Base-by-base conservation (phyloP, 768 basidiomycete genomes). In the Leucogyrophana mollusca region DNA sequence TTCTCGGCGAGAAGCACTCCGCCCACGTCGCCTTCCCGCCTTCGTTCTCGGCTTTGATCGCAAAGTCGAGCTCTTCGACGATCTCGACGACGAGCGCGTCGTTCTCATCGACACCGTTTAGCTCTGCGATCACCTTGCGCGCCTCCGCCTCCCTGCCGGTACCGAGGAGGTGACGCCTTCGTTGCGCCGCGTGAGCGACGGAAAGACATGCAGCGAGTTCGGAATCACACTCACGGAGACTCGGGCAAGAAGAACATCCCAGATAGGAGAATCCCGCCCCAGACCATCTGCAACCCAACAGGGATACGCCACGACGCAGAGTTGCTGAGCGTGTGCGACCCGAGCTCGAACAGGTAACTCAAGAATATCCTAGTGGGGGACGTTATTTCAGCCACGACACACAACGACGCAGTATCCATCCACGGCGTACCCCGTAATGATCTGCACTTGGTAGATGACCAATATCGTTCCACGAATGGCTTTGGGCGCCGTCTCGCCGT, bases 231-330 rank as follows among this genome's bases (percentile, higher is more conserved):
- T 16, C 61, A 83, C 80, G 87, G 88, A 3, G 85, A 88, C 57
- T 90, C 88, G 2, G 87, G 87, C 1, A 90, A 68, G 73, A 85
- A 85, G 62, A 87, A 78, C 40, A 88, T 79, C 11, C 87, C 83
- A 16, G 79, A 79, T 18, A 87, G 73, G 20, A 89, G 66, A 37
- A 83, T 72, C 3, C 83, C 54, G 30, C 87, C 87, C 80, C 84
- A 84, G 13, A 80, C 56, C 55, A 90, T 69, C 56, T 90, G 88
- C 5, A 90, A 66, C 9, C 86, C 87, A n/a, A 90, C 77, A 5
- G 83, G 85, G 17, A 85, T 71, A 18, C 82, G 73, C 87, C 87
- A 91, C 1, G 84, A 86, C 0, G 82, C 85, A 7, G 83, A 78
- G 47, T 67, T 74, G 2, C 59, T 51, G 49, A 87, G 62, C 10